Evolutionary conservation across 2,329 filamentous ascomycete species (phyloP), one percentile per base, ranked within the genome.

Genomic region (Onygenales sp.): DNA sequence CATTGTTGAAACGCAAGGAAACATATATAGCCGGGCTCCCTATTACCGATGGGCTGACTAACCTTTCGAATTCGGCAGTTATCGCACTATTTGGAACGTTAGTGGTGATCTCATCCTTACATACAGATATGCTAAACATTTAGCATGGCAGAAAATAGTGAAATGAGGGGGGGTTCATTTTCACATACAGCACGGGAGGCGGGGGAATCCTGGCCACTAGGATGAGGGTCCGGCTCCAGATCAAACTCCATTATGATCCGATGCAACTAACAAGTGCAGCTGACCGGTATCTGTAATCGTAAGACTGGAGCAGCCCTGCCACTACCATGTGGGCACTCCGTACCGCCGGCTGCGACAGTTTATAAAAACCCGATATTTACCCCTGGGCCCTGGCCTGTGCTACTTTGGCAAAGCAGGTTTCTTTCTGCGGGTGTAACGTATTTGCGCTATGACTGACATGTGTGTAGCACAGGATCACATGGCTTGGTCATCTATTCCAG

Each of bases 1-100:
- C 21, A 17, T 27, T 27, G 21, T 27, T 27, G 21, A 27, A 27
- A 27, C 5, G 21, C 21, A 10, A 45, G 31, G 8, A 43, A 31
- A 45, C 38, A 21, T 33, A 5, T 1, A 27, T 27, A 27, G 21
- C 21, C 21, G 21, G 21, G 21, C 21, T 27, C 21, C 3, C 5
- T 27, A 47, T 43, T 17, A 17, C 17, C 17, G 17, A 17, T 17
- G 17, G 17, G 17, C 17, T 10, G 31, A 42, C 53, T 33, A 27
- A 58, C 58, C 54, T 59, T 59, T 52, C 58, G 54, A 47, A 51
- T 21, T 10, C 58, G 56, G 42, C 58, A 59, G 44, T 57, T 58
- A 46, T 59, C 58, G 43, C 58, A 59, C 58, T 59, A 41, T 42
- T 3, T 43, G 3, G 21, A 21, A 32, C 17, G 21, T 51, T 14